Evolutionary conservation across 176 grass and related monocot species (phyloP).

Genomic region (Eremochloa ophiuroides): DNA sequence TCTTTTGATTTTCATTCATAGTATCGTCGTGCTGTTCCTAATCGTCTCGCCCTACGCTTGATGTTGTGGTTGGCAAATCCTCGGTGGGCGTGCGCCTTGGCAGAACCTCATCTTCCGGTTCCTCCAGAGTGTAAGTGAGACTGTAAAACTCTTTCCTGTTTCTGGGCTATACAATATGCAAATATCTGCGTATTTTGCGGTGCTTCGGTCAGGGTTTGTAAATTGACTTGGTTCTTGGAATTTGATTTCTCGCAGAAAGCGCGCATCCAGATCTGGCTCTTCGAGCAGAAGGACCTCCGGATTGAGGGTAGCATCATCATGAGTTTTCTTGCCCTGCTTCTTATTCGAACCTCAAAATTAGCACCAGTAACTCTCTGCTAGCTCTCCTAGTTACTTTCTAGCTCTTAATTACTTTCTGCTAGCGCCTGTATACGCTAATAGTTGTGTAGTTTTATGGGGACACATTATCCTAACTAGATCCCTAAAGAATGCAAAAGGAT

Average conservation of each 20-base stretch:
- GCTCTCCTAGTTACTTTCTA: too few species aligned
- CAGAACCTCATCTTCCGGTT: conserved; percentile 97
- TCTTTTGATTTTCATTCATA: background rate
- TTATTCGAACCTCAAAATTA: too few species aligned
- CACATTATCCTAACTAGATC: too few species aligned
- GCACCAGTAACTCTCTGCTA: too few species aligned
- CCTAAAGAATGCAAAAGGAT: background rate
- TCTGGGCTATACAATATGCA: background rate
- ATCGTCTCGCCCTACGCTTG: background rate
- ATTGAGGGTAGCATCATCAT: conserved; percentile 94
- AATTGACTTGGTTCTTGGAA: background rate
- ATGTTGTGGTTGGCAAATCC: background rate
- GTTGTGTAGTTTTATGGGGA: too few species aligned
- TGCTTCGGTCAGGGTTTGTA: background rate
- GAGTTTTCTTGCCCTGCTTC: background rate
- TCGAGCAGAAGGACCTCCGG: conserved; percentile 93
- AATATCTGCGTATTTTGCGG: background rate
- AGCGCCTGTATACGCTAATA: too few species aligned
- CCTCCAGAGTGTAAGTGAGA: conserved; percentile 94
- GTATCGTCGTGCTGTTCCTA: background rate
- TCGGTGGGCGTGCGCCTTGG: background rate
- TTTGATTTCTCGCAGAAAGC: conserved; percentile 66
- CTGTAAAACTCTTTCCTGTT: background rate
- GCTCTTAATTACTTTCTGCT: too few species aligned
- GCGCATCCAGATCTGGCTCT: conserved; percentile 94